Percentiles rank a stretch among this genome's conserved stretches.
These are phyloP conservation scores for Thermomucor indicae-seudaticae DNA, from an alignment of 371 early-diverging fungal genomes.

Conservation along the genomic window DNA sequence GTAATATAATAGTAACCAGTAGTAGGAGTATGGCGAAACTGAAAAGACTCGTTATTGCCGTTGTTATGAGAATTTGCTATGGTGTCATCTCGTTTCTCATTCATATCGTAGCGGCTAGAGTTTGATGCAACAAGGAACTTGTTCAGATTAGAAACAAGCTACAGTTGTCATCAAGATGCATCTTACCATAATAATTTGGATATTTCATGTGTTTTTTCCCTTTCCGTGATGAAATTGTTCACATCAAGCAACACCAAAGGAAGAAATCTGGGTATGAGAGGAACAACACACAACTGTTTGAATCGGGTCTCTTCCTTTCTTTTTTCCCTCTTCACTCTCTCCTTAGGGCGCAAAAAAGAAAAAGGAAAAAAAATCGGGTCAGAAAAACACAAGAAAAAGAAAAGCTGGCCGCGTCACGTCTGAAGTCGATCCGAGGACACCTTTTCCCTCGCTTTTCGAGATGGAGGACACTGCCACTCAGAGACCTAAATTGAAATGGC, in stretches of 20 bases:
- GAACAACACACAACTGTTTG: not conserved
- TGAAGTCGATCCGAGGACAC: too few relatives aligned
- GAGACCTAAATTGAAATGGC: conserved; percentile 49
- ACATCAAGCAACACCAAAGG: conserved; percentile 2
- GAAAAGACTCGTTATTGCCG: conserved; percentile 1
- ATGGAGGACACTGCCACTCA: conserved; percentile 4
- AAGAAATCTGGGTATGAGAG: not conserved
- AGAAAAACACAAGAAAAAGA: too few relatives aligned
- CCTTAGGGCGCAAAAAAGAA: too few relatives aligned
- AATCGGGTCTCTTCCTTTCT: not conserved
- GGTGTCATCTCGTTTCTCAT: conserved; percentile 6
- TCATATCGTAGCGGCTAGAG: conserved; percentile 5
- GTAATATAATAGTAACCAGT: too few relatives aligned
- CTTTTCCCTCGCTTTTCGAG: not conserved
- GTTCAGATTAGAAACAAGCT: too few relatives aligned
- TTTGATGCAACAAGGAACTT: conserved; percentile 10
- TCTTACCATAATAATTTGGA: too few relatives aligned
- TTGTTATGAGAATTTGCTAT: not conserved
- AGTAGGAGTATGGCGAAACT: too few relatives aligned
- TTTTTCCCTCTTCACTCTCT: not conserved
- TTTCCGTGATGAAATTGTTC: not conserved
- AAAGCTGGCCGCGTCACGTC: too few relatives aligned
- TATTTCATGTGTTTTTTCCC: not conserved
- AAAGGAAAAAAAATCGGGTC: too few relatives aligned
- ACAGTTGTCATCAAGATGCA: too few relatives aligned